These are phyloP conservation scores for Recurvomyces mirabilis DNA, from an alignment of 495 filamentous ascomycete genomes.

Conservation along the genomic window DNA sequence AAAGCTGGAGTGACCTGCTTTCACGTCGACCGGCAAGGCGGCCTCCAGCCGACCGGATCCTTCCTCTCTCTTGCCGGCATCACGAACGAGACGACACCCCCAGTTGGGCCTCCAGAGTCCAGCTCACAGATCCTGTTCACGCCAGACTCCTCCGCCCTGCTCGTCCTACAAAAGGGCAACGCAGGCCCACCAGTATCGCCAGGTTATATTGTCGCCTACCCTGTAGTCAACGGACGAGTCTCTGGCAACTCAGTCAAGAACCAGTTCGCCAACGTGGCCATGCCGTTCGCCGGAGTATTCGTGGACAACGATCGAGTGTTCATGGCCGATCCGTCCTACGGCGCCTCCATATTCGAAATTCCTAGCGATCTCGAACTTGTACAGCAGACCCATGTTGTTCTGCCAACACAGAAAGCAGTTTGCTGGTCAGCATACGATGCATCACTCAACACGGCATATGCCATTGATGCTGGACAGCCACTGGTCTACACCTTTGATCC, in stretches of 20 bases:
- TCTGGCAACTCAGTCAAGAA: neutral
- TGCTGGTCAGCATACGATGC: slow-evolving; percentile 8
- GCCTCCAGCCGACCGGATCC: neutral
- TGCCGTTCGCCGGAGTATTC: slow-evolving; percentile 7
- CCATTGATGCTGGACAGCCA: slow-evolving; percentile 7
- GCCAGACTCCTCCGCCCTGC: slow-evolving; percentile 3
- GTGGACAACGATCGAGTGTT: neutral
- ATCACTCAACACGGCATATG: neutral
- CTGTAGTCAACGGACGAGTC: neutral
- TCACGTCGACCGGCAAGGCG: neutral
- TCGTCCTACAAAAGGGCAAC: slow-evolving; percentile 6
- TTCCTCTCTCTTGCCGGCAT: neutral
- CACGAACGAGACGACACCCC: slow-evolving; percentile 10
- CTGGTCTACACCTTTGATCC: neutral
- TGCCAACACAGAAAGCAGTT: neutral
- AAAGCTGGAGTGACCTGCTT: slow-evolving; percentile 7
- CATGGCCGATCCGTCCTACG: slow-evolving; percentile 8
- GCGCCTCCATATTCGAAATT: slow-evolving; percentile 5
- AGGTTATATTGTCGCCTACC: neutral
- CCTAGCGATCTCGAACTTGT: neutral
- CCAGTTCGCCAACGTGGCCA: neutral
- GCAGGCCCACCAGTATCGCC: neutral
- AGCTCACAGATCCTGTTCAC: slow-evolving; percentile 6
- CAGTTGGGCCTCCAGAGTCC: slow-evolving; percentile 1
- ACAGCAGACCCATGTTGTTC: neutral